phyloP scores from a whole-genome alignment of 2,329 filamentous ascomycete species.

The Botrytis paeoniae region DNA sequence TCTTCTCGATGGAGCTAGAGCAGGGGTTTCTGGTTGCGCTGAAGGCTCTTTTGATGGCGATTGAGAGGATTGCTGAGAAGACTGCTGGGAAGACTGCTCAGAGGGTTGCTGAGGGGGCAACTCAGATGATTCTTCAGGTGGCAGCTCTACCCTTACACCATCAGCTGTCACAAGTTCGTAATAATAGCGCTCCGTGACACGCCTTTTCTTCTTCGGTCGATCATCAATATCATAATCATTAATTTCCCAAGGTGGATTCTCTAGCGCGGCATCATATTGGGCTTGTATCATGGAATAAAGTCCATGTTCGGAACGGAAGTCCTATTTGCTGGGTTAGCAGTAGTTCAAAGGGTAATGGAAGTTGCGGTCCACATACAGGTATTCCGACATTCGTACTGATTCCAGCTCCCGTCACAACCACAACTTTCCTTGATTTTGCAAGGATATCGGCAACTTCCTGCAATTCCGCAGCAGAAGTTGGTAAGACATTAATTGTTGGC shows the following conservation, averaged over 20 bases:
- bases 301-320: slow-evolving; percentile 70
- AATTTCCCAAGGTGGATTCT: slow-evolving; percentile 40
- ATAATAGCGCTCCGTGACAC: slow-evolving; percentile 32
- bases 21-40: not conserved
- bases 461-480: slow-evolving; percentile 41
- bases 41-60: slow-evolving; percentile 4
- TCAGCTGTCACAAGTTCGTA: slow-evolving; percentile 36
- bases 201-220: slow-evolving; percentile 36
- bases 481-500: slow-evolving; percentile 36
- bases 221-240: slow-evolving; percentile 38
- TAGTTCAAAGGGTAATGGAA: slow-evolving; percentile 19
- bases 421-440: slow-evolving; percentile 64
- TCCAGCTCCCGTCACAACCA: slow-evolving; percentile 69
- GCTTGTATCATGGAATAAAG: slow-evolving; percentile 70
- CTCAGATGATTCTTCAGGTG: slow-evolving; percentile 10
- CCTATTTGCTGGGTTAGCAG: slow-evolving; percentile 44
- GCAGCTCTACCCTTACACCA: slow-evolving; percentile 30
- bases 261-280: slow-evolving; percentile 55
- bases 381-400: slow-evolving; percentile 76
- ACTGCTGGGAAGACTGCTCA: slow-evolving; percentile 6
- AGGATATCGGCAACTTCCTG: slow-evolving; percentile 63
- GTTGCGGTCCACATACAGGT: slow-evolving; percentile 51
- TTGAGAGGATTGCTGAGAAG: not conserved
- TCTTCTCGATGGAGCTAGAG: slow-evolving; percentile 11
- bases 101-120: not conserved